A percentile compares a stretch with the other conserved stretches of the same genome.
Evolutionary conservation across 208 protist genomes (phyloP).

Genomic region (Kentomonas sorsogonicus): DNA sequence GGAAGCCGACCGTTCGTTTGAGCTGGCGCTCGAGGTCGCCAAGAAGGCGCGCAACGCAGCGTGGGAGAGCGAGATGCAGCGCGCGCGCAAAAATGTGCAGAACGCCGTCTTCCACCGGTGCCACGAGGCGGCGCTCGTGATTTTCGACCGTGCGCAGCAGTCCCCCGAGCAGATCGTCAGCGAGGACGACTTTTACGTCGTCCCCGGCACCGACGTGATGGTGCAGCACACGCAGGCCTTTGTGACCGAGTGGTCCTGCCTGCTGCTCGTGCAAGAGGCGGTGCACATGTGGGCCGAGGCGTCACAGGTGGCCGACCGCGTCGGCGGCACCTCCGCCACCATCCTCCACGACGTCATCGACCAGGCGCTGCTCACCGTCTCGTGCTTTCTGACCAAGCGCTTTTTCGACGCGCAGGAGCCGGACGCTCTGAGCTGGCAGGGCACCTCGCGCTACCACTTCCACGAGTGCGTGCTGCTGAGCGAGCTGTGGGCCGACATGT

Average conservation of each 20-base stretch:
- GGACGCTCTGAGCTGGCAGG: slow-evolving; percentile 44
- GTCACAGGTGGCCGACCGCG: slow-evolving; percentile 31
- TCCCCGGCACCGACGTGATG: slow-evolving; percentile 70
- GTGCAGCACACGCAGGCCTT: slow-evolving; percentile 70
- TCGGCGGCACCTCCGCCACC: slow-evolving; percentile 39
- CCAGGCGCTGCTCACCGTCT: slow-evolving; percentile 55
- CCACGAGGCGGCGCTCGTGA: slow-evolving; percentile 69
- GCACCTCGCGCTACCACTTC: slow-evolving; percentile 65
- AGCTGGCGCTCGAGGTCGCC: slow-evolving; percentile 69
- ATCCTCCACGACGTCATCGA: slow-evolving; percentile 40
- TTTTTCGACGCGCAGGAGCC: slow-evolving; percentile 53
- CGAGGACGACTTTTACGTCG: slow-evolving; percentile 69
- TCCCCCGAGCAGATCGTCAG: slow-evolving; percentile 26
- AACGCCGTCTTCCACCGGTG: slow-evolving; percentile 79
- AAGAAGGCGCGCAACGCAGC: slow-evolving; percentile 78
- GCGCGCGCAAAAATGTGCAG: slow-evolving; percentile 71
- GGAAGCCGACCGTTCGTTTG: slow-evolving; percentile 64
- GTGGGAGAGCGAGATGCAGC: slow-evolving; percentile 77
- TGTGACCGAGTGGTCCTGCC: slow-evolving; percentile 75
- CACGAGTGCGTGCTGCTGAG: slow-evolving; percentile 82
- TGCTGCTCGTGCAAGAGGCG: slow-evolving; percentile 83
- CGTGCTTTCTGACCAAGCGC: slow-evolving; percentile 51
- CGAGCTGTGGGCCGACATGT: slow-evolving; percentile 73
- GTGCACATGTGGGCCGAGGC: slow-evolving; percentile 76
- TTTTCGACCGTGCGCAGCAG: slow-evolving; percentile 66